Evolutionary conservation across 768 basidiomycete genomes (phyloP), one percentile per base, ranked within the genome.

Genomic region (Amanita rimosa): DNA sequence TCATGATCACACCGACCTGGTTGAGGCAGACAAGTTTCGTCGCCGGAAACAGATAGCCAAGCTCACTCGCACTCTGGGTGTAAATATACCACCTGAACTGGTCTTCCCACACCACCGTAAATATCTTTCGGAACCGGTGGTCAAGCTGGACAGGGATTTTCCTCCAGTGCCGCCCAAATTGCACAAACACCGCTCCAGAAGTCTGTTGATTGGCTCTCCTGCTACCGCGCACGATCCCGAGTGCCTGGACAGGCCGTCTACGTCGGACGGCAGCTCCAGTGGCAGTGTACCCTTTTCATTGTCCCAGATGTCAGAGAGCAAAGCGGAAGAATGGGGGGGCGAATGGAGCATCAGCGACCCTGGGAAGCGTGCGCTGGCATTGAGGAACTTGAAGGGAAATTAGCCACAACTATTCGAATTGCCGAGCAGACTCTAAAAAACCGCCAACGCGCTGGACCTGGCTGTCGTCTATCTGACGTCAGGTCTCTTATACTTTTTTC

Each of bases 1-100:
- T 39, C 19, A 22, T 17, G 38, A 43, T 3, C 10, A 26, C n/a
- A 27, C 16, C 26, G n/a, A n/a, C 26, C 26, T 27, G 6, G 41
- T 9, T 17, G 41, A 43, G 1, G 26, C n/a, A 16, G 41, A 43
- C 22, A 43, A 43, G 24, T n/a, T 31, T n/a, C 68, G 64, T 44
- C 67, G 58, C 40, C 67, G 58, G 19, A 60, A 51, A 38, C 59
- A 68, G 40, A 67, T 78, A 60, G 74, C 71, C 14, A 76, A 76
- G 60, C 71, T 78, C 26, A 58, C 64, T 1, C 70, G 73, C 13
- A 74, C 74, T 29, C 66, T 78, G 5, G 76, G 76, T 35, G 76
- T 75, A 58, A 68, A 67, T 44, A 61, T 78, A 14, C 76, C 76
- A 11, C 53, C 69, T 1, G 74, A 75, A 48, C 69, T 78, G 24